Conservation (phyloP, 2,329 filamentous ascomycete species). For the Berkeleyomyces rouxiae region DNA sequence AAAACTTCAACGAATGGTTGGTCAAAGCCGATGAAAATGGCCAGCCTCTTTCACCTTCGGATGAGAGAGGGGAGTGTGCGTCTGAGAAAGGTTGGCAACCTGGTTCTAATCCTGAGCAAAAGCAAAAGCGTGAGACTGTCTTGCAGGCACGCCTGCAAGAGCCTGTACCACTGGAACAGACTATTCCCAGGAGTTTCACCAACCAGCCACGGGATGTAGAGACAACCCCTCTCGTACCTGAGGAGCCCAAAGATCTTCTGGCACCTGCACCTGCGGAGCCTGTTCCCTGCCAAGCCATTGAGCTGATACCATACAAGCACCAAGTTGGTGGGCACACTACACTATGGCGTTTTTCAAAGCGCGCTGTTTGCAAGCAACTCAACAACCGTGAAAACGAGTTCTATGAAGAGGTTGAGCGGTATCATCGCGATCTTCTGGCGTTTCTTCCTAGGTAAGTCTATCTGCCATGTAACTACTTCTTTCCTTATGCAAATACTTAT, state of each 20-base stretch:
- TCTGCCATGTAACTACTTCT: too few species aligned
- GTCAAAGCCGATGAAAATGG: constrained; percentile 36
- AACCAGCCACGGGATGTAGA: neutral
- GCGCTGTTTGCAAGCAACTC: constrained; percentile 93
- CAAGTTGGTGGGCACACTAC: constrained; percentile 96
- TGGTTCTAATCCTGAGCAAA: neutral
- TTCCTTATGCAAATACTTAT: neutral
- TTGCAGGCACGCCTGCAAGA: neutral
- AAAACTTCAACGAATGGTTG: constrained; percentile 35
- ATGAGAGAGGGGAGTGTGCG: neutral
- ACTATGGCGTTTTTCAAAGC: constrained; percentile 84
- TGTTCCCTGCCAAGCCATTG: constrained; percentile 67
- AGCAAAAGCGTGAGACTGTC: neutral
- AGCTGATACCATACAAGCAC: constrained; percentile 91
- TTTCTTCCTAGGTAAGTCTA: constrained; percentile 66
- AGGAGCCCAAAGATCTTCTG: neutral
- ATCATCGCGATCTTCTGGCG: constrained; percentile 74
- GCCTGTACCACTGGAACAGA: neutral
- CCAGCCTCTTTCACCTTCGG: constrained; percentile 17
- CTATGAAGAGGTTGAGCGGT: constrained; percentile 86
- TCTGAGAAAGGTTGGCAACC: neutral
- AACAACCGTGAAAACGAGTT: constrained; percentile 98
- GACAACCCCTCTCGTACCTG: neutral
- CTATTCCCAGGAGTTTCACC: neutral
- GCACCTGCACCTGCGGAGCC: constrained; percentile 15